Evolutionary conservation across 345 rosid species (phyloP), one percentile per base, ranked within the genome.

Genomic region (Camelina laxa): DNA sequence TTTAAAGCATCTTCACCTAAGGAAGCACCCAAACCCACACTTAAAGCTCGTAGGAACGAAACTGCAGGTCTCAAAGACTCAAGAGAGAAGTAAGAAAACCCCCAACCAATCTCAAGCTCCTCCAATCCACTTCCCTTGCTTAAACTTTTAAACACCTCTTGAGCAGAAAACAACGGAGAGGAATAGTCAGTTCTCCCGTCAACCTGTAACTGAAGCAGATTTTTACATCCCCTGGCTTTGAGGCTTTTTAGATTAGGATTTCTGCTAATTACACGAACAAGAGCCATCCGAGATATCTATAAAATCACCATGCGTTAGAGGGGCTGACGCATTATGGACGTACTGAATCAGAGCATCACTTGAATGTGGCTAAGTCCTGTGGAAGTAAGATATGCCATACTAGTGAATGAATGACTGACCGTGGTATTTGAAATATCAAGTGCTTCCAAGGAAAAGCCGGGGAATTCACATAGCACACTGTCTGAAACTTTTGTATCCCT

Each of bases 71-170:
- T 83, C 73, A 92, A 65, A 80, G 78, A 72, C 83, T 71, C 86
- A 9, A 92, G 71, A 20, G 87, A 80, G 63, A 80, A 72, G 45
- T 64, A 82, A 69, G 88, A 74, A 72, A 89, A 82, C 3, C 97
- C 93, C 97, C 96, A 92, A 49, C 96, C 96, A 9, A 89, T 67
- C 22, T 84, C 79, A 80, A 90, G 81, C 70, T 85, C 86, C 82
- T 84, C 80, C 79, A 92, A 70, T 71, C 59, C 77, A 85, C 79
- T 80, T 62, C 76, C 81, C 79, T 77, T 82, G 22, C 86, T 83
- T 47, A 87, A 56, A 73, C 61, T 81, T 14, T 66, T 15, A 66
- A 77, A 84, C 55, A 82, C 60, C 14, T 83, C 87, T 63, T 54
- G 63, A 55, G 73, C 22, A 44, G 79, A 30, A 69, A 21, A 35